Base-by-base conservation (phyloP, 2,329 filamentous ascomycete genomes). In the Amylocarpus encephaloides region DNA sequence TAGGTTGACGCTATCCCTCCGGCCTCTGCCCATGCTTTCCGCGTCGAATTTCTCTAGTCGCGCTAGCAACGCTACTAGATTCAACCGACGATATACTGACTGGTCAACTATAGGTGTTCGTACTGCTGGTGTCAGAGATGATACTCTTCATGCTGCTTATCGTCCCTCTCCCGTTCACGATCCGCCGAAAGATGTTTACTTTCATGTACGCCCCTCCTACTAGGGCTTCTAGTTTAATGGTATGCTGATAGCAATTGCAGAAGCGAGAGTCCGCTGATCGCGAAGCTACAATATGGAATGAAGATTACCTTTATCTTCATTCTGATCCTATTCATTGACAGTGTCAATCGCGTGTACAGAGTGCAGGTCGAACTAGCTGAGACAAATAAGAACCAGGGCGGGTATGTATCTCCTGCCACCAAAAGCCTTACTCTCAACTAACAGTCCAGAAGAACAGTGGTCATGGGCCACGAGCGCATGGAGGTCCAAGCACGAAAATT, bases 291-390 rank as follows among this genome's bases (percentile, higher is more conserved):
- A 76, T 96, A 98, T 75, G 92, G 90, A 64, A 79, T 98, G 74
- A 97, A 96, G 80, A 98, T 98, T 51, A 95, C 90, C 2, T 98
- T 98, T 68, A 92, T 98, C 67, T 98, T 98, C 75, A 97, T 98
- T 65, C 77, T 97, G 52, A 95, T 98, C 58, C 85, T 98, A 59
- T 98, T 98, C 73, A 81, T 97, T 64, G 93, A 98, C 74, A 95
- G 90, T 67, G 91, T 97, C 70, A 84, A 85, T 66, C 88, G 93
- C 58, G 93, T 98, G 65, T 98, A 96, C 71, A 88, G 93, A 56
- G 93, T 98, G 49, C 92, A 97, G 73, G 72, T 93, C 57, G 93
- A 98, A 73, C 77, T 97, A 50, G 75, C 82, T 42, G 76, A 83
- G 46, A 85, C 87, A 52, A 74, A 80, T 53, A 89, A 93, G 65